These are phyloP conservation scores for Lachnellula suecica DNA, from an alignment of 2,329 filamentous ascomycete genomes.

Conservation along the genomic window DNA sequence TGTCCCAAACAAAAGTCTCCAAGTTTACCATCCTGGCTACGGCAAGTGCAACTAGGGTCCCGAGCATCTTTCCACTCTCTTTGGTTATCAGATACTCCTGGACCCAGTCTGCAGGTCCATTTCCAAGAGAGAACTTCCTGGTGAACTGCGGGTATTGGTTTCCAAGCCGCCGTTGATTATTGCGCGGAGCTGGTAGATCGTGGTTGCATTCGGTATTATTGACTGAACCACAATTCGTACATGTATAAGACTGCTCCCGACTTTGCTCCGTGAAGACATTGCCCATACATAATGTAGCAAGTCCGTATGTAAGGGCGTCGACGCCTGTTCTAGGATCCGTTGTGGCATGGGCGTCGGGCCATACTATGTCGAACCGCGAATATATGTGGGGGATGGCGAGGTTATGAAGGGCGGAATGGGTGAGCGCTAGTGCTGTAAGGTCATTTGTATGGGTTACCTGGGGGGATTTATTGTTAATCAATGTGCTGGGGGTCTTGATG, in stretches of 20 bases:
- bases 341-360: slow-evolving; percentile 70
- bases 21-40: slow-evolving; percentile 80
- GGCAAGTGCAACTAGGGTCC: slow-evolving; percentile 75
- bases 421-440: slow-evolving; percentile 73
- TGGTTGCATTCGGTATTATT: slow-evolving; percentile 28
- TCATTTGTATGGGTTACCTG: slow-evolving; percentile 82
- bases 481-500: neutral
- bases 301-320: slow-evolving; percentile 79
- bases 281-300: slow-evolving; percentile 77
- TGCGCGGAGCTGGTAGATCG: slow-evolving; percentile 14
- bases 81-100: slow-evolving; percentile 80
- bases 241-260: slow-evolving; percentile 26
- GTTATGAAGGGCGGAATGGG: slow-evolving; percentile 74
- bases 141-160: slow-evolving; percentile 79
- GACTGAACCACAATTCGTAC: slow-evolving; percentile 32
- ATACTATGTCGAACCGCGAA: slow-evolving; percentile 83
- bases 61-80: slow-evolving; percentile 86
- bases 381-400: slow-evolving; percentile 79
- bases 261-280: slow-evolving; percentile 49
- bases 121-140: slow-evolving; percentile 81
- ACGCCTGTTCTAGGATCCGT: slow-evolving; percentile 69
- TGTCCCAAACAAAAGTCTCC: slow-evolving; percentile 84
- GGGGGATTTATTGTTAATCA: slow-evolving; percentile 12
- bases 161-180: slow-evolving; percentile 49
- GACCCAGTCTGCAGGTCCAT: slow-evolving; percentile 76